A percentile compares a stretch with the other conserved stretches of the same genome.
phyloP scores from a whole-genome alignment of 352 stramenopile species.

The Globisporangium spiculum region DNA sequence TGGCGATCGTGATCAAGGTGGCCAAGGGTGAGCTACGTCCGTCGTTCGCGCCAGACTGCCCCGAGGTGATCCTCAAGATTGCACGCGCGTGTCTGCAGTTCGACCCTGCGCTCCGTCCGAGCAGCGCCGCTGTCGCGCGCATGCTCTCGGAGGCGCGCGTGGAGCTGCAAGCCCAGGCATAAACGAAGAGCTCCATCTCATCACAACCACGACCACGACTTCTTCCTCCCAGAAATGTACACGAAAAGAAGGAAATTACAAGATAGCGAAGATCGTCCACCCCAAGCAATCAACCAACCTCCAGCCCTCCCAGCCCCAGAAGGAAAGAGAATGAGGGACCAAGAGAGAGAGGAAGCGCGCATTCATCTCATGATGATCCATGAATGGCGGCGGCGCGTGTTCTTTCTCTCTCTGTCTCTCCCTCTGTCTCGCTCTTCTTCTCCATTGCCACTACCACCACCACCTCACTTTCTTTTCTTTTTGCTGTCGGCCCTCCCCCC shows the following conservation, averaged over 20 bases:
- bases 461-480: not conserved
- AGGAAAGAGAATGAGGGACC: not conserved
- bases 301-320: not conserved
- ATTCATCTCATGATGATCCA: not conserved
- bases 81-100: conserved; percentile 84
- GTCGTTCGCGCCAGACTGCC: conserved; percentile 53
- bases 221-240: conserved; percentile 12
- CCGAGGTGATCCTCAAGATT: conserved; percentile 57
- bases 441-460: not conserved
- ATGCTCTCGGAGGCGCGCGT: conserved; percentile 76
- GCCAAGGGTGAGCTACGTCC: conserved; percentile 78
- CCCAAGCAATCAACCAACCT: not conserved
- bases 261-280: conserved; percentile 2
- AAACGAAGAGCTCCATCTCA: not conserved
- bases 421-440: not conserved
- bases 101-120: conserved; percentile 75
- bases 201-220: not conserved
- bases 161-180: conserved; percentile 39
- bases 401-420: not conserved
- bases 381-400: not conserved
- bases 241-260: conserved; percentile 7
- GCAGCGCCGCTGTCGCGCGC: conserved; percentile 61
- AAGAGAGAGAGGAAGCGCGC: not conserved
- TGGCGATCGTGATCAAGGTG: conserved; percentile 81
- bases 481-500: not conserved